Base-by-base conservation (phyloP, 352 stramenopile genomes). In the Phytophthora sansomeana region DNA sequence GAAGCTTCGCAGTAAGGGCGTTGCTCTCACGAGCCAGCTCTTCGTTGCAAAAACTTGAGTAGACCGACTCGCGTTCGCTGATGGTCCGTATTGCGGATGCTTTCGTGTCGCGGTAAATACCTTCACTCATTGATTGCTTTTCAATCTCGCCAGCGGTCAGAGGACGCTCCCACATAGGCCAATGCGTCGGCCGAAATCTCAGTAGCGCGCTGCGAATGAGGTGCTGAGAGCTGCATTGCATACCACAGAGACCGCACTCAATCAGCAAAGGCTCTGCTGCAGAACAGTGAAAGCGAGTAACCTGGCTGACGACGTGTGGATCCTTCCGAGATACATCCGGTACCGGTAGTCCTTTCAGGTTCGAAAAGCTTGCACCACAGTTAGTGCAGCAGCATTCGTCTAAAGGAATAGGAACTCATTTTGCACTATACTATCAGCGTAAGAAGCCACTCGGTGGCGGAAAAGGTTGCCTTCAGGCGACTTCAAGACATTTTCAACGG, bases 91-190 rank as follows among this genome's bases (percentile, higher is more conserved):
- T 24, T 24, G 38, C 38, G 38, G 14, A 19, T 44, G 38, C 38
- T 6, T 47, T 47, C 41, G 41, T 47, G 41, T 47, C 41, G 4
- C 41, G 41, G 17, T 17, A 47, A 47, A 47, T 47, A 47, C 17
- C 17, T 47, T 47, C 41, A 47, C 1, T 29, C 41, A 8, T 9
- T 6, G 21, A 42, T 28, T 54, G 55, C 17, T 63, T 10, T 21
- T 63, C 33, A 38, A 54, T 39, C n/a, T 63, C 55, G 30, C 33
- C n/a, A n/a, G n/a, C n/a, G n/a, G n/a, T n/a, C 11, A 54, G 13
- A 7, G 32, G 14, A 17, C 33, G 33, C 43, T 54, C n/a, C 55
- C 55, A 54, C 33, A n/a, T 17, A 4, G 55, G 55, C 55, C 55
- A 63, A 35, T 36, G 28, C 10, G 6, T 28, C 21, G 55, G 55